Base-by-base conservation (phyloP, 1,139 yeast species). In the Scheffersomyces insectosa region DNA sequence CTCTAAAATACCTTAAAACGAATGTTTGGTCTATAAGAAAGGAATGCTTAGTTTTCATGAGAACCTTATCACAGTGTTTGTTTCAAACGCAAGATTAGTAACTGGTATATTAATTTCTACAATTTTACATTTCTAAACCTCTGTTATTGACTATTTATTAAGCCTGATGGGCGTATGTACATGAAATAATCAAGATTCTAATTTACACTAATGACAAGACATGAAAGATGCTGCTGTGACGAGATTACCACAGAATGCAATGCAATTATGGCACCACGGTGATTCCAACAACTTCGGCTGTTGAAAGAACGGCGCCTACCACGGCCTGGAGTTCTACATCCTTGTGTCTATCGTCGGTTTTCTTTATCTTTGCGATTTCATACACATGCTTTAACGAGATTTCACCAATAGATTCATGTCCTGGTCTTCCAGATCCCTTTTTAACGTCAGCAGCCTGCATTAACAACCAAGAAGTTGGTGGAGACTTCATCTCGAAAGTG, bases 361-460 rank as follows among this genome's bases (percentile, higher is more conserved):
- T 83, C 69, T 93, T 93, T 56, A 93, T 87, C 69, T 90, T 87
- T 36, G 99, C 99, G 58, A 93, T 88, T 66, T 93, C 98, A 65
- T 88, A 93, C 28, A 90, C 79, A 65, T 93, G 98, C 66, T 93
- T 93, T 55, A 93, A 77, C 28, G 93, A 82, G 39, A 93, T 70
- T 49, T 79, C 79, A 29, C 97, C 98, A 11, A 83, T 85, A 28
- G 65, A 64, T 14, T 70, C 69, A 40, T 66, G 66, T 28, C 67
- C 64, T 14, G 86, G 80, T 54, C 66, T 69, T 2, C 79, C 76
- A n/a, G 88, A 77, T 13, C 97, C 97, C 66, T 91, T 88, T 25
- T 75, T 78, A n/a, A 84, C 73, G 2, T 87, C 88, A 6, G 96
- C 89, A 4, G 97, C 96, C 60, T 87, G 84, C 68, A 88, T 68